These are phyloP conservation scores for Acer saccharum DNA, from an alignment of 345 rosid species.

Conservation along the genomic window DNA sequence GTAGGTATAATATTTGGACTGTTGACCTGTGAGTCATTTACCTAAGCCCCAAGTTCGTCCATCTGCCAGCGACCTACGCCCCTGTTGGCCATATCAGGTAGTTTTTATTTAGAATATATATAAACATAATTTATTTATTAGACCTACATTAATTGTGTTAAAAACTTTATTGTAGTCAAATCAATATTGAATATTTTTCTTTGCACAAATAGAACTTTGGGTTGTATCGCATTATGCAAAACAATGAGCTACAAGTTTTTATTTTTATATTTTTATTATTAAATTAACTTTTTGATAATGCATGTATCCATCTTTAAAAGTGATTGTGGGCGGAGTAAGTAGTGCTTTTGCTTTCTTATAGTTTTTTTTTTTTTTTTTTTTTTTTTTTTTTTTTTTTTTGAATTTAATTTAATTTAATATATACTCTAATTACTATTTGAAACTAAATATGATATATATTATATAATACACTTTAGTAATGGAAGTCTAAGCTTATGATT, in stretches of 20 bases:
- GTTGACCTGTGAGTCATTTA: too few relatives aligned
- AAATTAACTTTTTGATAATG: constrained; percentile 20
- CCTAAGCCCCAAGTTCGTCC: too few relatives aligned
- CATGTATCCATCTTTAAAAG: constrained; percentile 22
- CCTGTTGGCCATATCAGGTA: too few relatives aligned
- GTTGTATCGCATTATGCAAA: constrained; percentile 39
- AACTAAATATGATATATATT: constrained; percentile 4
- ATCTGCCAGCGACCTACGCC: too few relatives aligned
- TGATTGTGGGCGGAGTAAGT: constrained; percentile 12
- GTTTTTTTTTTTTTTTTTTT: too few relatives aligned
- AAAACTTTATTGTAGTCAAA: neutral
- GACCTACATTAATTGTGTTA: too few relatives aligned
- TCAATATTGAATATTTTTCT: neutral
- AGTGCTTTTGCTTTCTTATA: constrained; percentile 13
- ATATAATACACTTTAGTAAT: constrained; percentile 1
- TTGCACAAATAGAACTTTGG: constrained; percentile 10
- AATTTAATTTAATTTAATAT: neutral
- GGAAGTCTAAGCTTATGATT: constrained; percentile 23
- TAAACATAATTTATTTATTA: too few relatives aligned
- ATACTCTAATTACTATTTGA: constrained; percentile 1
- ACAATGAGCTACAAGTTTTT: constrained; percentile 13
- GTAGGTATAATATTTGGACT: too few relatives aligned
- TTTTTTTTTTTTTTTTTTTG: neutral
- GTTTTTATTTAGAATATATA: too few relatives aligned
- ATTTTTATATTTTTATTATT: neutral